A percentile compares a stretch with the other conserved stretches of the same genome.
Conservation (phyloP, 306 rosid genomes). For the Lotus japonicus region DNA sequence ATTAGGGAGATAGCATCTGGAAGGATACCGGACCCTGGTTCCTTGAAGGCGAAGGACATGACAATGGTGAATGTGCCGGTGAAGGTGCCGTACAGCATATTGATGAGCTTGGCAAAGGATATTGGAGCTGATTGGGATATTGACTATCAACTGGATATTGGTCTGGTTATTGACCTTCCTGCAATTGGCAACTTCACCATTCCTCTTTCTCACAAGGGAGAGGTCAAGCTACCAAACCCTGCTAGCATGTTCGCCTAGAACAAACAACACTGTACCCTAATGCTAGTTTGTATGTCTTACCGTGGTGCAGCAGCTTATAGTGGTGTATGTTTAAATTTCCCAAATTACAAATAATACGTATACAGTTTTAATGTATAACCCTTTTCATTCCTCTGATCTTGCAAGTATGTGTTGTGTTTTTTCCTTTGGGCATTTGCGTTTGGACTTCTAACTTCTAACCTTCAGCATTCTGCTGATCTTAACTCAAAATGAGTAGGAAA, state of each 20-base stretch:
- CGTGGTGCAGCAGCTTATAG: too few relatives aligned
- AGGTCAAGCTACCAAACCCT: constrained; percentile 69
- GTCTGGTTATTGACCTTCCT: constrained; percentile 74
- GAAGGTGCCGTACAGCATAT: constrained; percentile 57
- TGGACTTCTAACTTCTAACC: too few relatives aligned
- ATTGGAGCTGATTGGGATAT: constrained; percentile 84
- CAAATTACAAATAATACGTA: too few relatives aligned
- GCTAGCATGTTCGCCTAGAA: constrained; percentile 29
- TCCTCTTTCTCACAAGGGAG: constrained; percentile 70
- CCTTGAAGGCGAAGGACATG: constrained; percentile 43
- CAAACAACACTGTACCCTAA: too few relatives aligned
- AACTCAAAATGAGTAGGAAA: too few relatives aligned
- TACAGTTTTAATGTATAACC: too few relatives aligned
- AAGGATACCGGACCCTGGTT: constrained; percentile 76
- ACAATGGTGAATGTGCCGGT: constrained; percentile 59
- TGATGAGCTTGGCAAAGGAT: constrained; percentile 62
- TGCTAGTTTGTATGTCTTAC: too few relatives aligned
- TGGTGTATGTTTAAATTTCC: too few relatives aligned
- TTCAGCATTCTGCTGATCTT: too few relatives aligned
- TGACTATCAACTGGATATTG: constrained; percentile 57
- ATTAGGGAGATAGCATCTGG: constrained; percentile 71
- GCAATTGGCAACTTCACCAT: constrained; percentile 60
- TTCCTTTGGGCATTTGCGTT: too few relatives aligned
- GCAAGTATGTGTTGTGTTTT: too few relatives aligned
- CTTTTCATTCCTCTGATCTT: too few relatives aligned